Evolutionary conservation across 1,139 yeast species (phyloP).

Genomic region (Meyerozyma carpophila): DNA sequence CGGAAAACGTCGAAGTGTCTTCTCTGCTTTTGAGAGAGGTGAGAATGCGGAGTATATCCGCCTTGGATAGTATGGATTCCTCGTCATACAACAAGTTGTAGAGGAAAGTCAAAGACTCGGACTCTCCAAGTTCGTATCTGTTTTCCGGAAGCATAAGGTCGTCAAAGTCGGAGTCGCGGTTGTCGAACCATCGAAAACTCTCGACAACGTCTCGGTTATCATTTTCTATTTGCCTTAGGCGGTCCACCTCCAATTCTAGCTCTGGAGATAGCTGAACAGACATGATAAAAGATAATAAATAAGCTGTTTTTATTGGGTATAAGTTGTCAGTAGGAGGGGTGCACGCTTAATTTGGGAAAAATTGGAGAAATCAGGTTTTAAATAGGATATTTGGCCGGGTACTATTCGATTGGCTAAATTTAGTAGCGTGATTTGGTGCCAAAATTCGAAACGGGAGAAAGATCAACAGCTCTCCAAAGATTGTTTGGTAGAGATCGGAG

Average conservation of each 20-base stretch:
- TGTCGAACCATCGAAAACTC: background rate
- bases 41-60: conserved; percentile 33
- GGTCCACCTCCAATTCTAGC: background rate
- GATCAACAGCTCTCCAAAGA: too few relatives aligned
- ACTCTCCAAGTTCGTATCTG: conserved; percentile 37
- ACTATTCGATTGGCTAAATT: too few relatives aligned
- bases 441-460: too few relatives aligned
- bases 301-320: background rate
- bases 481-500: too few relatives aligned
- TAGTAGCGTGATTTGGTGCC: too few relatives aligned
- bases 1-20: conserved; percentile 25
- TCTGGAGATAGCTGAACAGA: background rate
- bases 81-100: conserved; percentile 38
- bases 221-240: background rate
- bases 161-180: background rate
- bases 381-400: too few relatives aligned
- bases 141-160: conserved; percentile 3
- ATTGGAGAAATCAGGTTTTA: too few relatives aligned
- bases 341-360: too few relatives aligned
- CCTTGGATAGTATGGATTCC: conserved; percentile 26
- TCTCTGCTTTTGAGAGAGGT: conserved; percentile 34
- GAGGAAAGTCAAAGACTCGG: conserved; percentile 37
- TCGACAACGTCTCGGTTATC: background rate
- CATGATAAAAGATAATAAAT: background rate
- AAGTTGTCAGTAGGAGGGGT: too few relatives aligned